Base-by-base conservation (phyloP, 164 flowering plant species). In the Vitis labrusca region DNA sequence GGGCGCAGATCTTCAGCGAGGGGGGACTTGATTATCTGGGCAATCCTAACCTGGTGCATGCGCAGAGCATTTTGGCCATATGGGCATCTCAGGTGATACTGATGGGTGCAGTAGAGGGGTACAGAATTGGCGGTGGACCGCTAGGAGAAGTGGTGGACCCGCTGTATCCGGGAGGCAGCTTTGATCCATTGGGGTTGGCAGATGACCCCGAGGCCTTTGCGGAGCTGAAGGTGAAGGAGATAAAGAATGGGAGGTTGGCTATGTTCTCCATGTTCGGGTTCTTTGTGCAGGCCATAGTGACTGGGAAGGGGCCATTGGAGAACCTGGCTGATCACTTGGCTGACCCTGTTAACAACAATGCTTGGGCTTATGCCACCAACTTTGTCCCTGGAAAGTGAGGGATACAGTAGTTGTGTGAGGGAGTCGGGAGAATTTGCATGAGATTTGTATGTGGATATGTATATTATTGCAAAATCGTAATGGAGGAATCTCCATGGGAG, bases 81-180 rank as follows among this genome's bases (percentile, higher is more conserved):
- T 61, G 64, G 64, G 64, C 64, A 7, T 8, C 49, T 3, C 64
- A 61, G 49, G 64, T 61, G 14, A 10, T 61, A 10, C 32, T 61
- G 64, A 61, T 61, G 64, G 64, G 64, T 44, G 64, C 64, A 10
- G 64, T 61, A 5, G 64, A 61, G 64, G 64, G 64, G 49, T 61
- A 61, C 49, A 10, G 64, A 10, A 17, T 61, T 44, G 64, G 49
- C 8, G 64, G 64, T 9, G 64, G 64, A 8, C 64, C 64, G 10
- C 64, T 61, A 6, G 64, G 64, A 10, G 64, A 61, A 23, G 50
- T 61, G n/a, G 13, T 14, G 8, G 64, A 61, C 64, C 64, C 64
- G 13, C n/a, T 61, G n/a, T 61, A 61, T 0, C 64, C 64, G 27
- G 27, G 27, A 23, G 27, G 27, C 27, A 23, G 27, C 27, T 23